A percentile compares a stretch with the other conserved stretches of the same genome.
Evolutionary conservation across 2,329 filamentous ascomycete genomes (phyloP).

Genomic region (Aureobasidium pullulans): DNA sequence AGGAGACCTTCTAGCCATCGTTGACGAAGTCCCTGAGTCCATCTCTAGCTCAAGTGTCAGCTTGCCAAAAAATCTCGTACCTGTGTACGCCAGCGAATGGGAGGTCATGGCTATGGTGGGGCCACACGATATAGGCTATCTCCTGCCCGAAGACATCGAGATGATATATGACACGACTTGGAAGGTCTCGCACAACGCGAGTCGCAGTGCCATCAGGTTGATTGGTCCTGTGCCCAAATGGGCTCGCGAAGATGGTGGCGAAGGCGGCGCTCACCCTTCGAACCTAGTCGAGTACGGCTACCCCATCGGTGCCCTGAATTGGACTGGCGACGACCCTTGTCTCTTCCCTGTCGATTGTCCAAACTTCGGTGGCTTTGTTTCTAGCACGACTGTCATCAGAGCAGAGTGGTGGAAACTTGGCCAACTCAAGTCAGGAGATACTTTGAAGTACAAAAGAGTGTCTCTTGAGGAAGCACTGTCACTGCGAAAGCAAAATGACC

Average conservation of each 20-base stretch:
- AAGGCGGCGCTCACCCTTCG: slow-evolving; percentile 54
- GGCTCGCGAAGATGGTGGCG: slow-evolving; percentile 53
- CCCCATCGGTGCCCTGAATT: slow-evolving; percentile 51
- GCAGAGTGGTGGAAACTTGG: slow-evolving; percentile 56
- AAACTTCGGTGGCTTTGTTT: slow-evolving; percentile 55
- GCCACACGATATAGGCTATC: slow-evolving; percentile 49
- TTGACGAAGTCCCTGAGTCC: slow-evolving; percentile 30
- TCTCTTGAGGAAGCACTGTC: slow-evolving; percentile 46
- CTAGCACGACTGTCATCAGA: slow-evolving; percentile 47
- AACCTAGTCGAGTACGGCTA: slow-evolving; percentile 52
- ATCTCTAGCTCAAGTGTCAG: slow-evolving; percentile 24
- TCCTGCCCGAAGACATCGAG: slow-evolving; percentile 45
- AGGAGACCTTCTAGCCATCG: slow-evolving; percentile 46
- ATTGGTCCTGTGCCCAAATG: slow-evolving; percentile 52
- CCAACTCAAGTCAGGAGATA: slow-evolving; percentile 53
- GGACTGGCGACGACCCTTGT: slow-evolving; percentile 54
- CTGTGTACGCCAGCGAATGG: slow-evolving; percentile 44
- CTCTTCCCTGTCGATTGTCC: slow-evolving; percentile 54
- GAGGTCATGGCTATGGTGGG: slow-evolving; percentile 49
- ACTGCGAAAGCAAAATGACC: slow-evolving; percentile 36
- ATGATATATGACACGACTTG: slow-evolving; percentile 52
- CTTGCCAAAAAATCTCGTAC: slow-evolving; percentile 41
- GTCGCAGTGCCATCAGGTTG: slow-evolving; percentile 53
- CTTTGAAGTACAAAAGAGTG: slow-evolving; percentile 43
- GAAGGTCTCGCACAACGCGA: slow-evolving; percentile 55